These are phyloP conservation scores for Cordyceps militaris DNA, from an alignment of 2,329 filamentous ascomycete genomes.

Conservation along the genomic window DNA sequence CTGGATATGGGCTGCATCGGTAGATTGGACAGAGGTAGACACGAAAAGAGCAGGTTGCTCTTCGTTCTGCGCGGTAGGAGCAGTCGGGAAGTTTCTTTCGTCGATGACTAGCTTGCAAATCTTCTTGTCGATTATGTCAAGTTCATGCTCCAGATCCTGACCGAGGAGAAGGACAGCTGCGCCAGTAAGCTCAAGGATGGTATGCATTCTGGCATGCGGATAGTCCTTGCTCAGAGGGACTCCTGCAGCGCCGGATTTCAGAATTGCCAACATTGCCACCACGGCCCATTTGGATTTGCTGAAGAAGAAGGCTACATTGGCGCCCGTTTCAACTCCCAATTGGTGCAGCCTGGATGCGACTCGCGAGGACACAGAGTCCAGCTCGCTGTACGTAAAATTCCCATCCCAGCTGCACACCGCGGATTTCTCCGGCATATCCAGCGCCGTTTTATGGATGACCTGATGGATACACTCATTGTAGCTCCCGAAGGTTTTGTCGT, in stretches of 20 bases:
- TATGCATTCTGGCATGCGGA: not conserved
- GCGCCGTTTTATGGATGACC: not conserved
- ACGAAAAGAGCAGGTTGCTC: not conserved
- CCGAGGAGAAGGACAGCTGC: not conserved
- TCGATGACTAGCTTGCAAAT: not conserved
- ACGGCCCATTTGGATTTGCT: constrained; percentile 40
- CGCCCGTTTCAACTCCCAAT: constrained; percentile 24
- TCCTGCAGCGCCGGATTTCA: constrained; percentile 14
- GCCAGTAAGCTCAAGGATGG: not conserved
- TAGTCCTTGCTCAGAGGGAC: not conserved
- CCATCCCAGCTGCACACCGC: not conserved
- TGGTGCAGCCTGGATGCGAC: constrained; percentile 26
- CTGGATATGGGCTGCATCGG: not conserved
- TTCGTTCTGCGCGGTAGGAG: not conserved
- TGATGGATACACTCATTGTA: not conserved
- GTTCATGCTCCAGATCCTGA: not conserved
- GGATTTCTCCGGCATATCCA: not conserved
- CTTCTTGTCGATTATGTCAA: not conserved
- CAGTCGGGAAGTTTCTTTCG: not conserved
- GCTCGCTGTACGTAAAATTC: not conserved
- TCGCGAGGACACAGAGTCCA: constrained; percentile 28
- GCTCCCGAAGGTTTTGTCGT: not conserved
- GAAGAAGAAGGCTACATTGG: constrained; percentile 29
- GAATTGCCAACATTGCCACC: constrained; percentile 40
- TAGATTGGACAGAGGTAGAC: not conserved